Percentiles rank a stretch among this genome's conserved stretches.
phyloP scores from a whole-genome alignment of 2,329 filamentous ascomycete genomes.

The Arachnomyces sp. region DNA sequence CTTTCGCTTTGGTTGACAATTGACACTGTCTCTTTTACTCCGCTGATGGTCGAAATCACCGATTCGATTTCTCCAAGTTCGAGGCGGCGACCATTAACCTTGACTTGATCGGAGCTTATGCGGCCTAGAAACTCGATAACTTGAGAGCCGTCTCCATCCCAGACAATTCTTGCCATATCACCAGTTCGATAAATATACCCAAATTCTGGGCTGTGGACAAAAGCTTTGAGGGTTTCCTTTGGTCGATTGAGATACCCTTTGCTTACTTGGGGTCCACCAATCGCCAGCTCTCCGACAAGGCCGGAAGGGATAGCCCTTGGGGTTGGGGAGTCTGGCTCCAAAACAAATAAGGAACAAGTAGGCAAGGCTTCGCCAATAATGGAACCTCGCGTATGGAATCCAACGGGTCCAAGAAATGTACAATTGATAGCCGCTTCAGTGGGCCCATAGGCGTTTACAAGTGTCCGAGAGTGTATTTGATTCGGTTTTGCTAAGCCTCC shows the following conservation, averaged over 20 bases:
- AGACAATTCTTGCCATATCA: not conserved
- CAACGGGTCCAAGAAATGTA: too few relatives aligned
- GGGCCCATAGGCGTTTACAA: not conserved
- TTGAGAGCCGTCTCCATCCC: slow-evolving; percentile 6
- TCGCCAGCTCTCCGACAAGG: slow-evolving; percentile 23
- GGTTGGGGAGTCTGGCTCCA: slow-evolving; percentile 19
- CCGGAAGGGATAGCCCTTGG: slow-evolving; percentile 17
- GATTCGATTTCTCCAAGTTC: slow-evolving; percentile 45
- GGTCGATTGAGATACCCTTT: slow-evolving; percentile 23
- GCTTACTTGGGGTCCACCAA: slow-evolving; percentile 21
- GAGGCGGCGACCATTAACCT: slow-evolving; percentile 54
- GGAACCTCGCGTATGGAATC: too few relatives aligned
- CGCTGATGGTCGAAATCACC: slow-evolving; percentile 12
- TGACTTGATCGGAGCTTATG: slow-evolving; percentile 40
- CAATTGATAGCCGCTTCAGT: not conserved
- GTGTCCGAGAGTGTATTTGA: too few relatives aligned
- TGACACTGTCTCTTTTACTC: slow-evolving; percentile 18
- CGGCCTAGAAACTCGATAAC: slow-evolving; percentile 5
- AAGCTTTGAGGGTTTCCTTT: slow-evolving; percentile 13
- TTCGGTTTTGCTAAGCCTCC: too few relatives aligned
- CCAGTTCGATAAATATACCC: slow-evolving; percentile 11
- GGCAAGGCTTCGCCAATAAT: too few relatives aligned
- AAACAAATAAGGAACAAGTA: slow-evolving; percentile 6
- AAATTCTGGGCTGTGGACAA: slow-evolving; percentile 12
- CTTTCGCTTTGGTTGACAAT: slow-evolving; percentile 15